These are phyloP conservation scores for Tremella yokohamensis DNA, from an alignment of 768 basidiomycete species.

Conservation along the genomic window DNA sequence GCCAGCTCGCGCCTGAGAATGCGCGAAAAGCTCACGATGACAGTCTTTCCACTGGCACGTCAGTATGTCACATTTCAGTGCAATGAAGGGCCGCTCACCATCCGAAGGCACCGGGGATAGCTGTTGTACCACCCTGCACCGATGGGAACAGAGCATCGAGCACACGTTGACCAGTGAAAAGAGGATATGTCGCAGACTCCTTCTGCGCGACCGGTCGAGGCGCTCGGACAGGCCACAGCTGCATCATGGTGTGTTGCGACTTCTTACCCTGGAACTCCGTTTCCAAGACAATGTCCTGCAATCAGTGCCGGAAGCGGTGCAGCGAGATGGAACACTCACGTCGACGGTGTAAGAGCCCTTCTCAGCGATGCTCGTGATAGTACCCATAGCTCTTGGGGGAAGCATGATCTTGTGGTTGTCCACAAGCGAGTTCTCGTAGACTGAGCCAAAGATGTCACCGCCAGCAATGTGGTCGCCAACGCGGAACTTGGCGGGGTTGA, in stretches of 20 bases:
- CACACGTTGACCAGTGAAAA: slow-evolving; percentile 94
- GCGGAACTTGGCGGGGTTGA: slow-evolving; percentile 75
- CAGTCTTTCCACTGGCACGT: slow-evolving; percentile 59
- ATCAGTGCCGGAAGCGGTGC: not conserved
- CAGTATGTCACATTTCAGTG: slow-evolving; percentile 11
- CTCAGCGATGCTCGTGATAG: slow-evolving; percentile 87
- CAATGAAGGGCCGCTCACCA: slow-evolving; percentile 56
- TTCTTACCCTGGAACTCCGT: slow-evolving; percentile 96
- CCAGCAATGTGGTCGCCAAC: slow-evolving; percentile 96
- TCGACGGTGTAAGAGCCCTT: slow-evolving; percentile 89
- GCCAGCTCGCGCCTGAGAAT: not conserved
- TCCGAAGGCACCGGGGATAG: slow-evolving; percentile 96
- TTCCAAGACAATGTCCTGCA: slow-evolving; percentile 89
- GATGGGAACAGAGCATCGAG: slow-evolving; percentile 94
- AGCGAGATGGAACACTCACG: slow-evolving; percentile 55
- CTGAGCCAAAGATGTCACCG: slow-evolving; percentile 90
- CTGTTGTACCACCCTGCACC: slow-evolving; percentile 54
- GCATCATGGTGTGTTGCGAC: slow-evolving; percentile 92
- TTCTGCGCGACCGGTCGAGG: slow-evolving; percentile 95
- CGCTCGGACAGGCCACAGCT: slow-evolving; percentile 97
- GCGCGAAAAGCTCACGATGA: slow-evolving; percentile 71
- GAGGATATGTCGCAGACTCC: slow-evolving; percentile 82
- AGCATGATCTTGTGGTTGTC: slow-evolving; percentile 98
- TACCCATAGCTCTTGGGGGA: slow-evolving; percentile 86
- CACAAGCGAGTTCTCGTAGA: slow-evolving; percentile 96